Base-by-base conservation (phyloP, 2,329 filamentous ascomycete species). In the Neocatenulostroma microsporum region DNA sequence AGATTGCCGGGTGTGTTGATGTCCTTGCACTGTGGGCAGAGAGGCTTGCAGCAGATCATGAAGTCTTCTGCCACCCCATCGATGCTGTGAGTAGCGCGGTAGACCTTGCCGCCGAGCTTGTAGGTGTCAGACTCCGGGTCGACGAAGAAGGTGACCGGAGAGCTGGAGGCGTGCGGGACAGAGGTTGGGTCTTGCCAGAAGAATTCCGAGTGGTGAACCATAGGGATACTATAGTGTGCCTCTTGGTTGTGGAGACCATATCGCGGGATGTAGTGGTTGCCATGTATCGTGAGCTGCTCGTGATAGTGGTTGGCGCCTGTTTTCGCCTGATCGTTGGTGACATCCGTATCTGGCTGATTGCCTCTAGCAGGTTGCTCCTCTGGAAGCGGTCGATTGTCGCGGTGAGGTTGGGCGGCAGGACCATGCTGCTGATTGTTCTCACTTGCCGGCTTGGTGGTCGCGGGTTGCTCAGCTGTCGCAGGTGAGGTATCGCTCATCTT, bases 91-190 rank as follows among this genome's bases (percentile, higher is more conserved):
- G 15, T 15, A 21, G 4, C 20, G 15, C 32, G 20, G 21, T 34
- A 19, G 12, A 26, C 32, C 13, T 24, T 26, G 12, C 32, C 32
- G 20, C 32, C 32, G 14, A 34, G 20, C 21, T 26, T 17, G 32
- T 34, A 34, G n/a, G 20, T 21, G 13, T 14, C 21, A 14, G n/a
- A 9, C 12, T 14, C 20, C 4, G n/a, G 32, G n/a, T 34, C 21
- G 32, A 34, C 21, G 10, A 13, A 34, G 4, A 17, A 13, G 32
- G 12, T 14, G n/a, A n/a, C n/a, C n/a, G n/a, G n/a, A n/a, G n/a
- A 5, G 13, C 15, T 8, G 9, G 28, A 4, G 5, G 28, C 13
- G 12, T 30, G 3, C 7, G 11, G 9, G 13, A 5, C 14, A 4
- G 6, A 17, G 7, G 10, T 18, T n/a, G n/a, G n/a, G 15, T 12